phyloP scores from a whole-genome alignment of 805 yeast genomes.

The Brettanomyces naardenensis region DNA sequence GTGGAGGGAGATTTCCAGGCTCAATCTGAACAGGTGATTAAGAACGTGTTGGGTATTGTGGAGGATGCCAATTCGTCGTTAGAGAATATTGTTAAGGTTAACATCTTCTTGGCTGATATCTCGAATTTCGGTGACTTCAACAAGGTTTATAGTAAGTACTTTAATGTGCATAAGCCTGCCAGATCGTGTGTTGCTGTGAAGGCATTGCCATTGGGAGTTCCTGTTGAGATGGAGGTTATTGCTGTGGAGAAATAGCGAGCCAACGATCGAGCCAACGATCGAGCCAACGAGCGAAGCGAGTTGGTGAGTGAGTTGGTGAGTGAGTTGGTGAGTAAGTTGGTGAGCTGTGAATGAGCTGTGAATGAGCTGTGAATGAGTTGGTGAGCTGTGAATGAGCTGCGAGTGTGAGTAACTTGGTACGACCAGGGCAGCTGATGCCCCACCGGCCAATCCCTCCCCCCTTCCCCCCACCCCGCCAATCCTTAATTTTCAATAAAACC shows the following conservation, averaged over 20 bases:
- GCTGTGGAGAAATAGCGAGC: conserved; percentile 73
- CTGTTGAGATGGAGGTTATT: conserved; percentile 85
- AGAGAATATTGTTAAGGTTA: conserved; percentile 80
- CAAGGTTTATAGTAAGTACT: conserved; percentile 73
- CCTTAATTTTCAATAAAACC: too few species aligned
- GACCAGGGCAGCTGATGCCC: too few species aligned
- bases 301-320: too few species aligned
- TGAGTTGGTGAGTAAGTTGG: too few species aligned
- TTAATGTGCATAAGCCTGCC: conserved; percentile 80
- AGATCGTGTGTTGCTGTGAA: conserved; percentile 97
- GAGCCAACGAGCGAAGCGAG: too few species aligned
- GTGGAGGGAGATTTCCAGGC: conserved; percentile 71
- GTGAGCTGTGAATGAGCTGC: too few species aligned
- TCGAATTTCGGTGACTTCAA: conserved; percentile 78
- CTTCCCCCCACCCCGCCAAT: too few species aligned
- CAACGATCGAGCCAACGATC: too few species aligned
- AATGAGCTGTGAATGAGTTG: too few species aligned
- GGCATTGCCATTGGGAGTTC: conserved; percentile 81
- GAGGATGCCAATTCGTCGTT: conserved; percentile 80
- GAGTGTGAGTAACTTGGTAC: too few species aligned
- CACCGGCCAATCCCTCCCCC: too few species aligned
- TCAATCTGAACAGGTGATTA: conserved; percentile 67
- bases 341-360: too few species aligned
- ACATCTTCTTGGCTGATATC: conserved; percentile 89
- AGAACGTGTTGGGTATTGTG: conserved; percentile 63